These are phyloP conservation scores for Pythium phragmitis DNA, from an alignment of 352 stramenopile species.

Conservation along the genomic window DNA sequence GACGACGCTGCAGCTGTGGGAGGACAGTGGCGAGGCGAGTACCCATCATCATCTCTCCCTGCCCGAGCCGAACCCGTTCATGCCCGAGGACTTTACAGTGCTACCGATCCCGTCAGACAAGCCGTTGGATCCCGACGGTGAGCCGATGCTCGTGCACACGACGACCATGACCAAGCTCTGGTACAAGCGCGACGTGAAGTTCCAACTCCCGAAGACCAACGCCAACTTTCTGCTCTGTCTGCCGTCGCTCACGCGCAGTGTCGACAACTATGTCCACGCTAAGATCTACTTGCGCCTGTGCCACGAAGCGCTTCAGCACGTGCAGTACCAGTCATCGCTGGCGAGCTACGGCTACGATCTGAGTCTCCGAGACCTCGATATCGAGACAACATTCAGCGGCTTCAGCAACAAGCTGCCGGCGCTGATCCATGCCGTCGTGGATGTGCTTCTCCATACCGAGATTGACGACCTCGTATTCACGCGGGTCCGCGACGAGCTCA, in stretches of 20 bases:
- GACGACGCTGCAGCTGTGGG: conserved; percentile 31
- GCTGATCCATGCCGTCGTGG: conserved; percentile 51
- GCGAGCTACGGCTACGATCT: conserved; percentile 60
- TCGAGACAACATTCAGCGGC: conserved; percentile 64
- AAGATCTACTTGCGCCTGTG: conserved; percentile 71
- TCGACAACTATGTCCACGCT: conserved; percentile 50
- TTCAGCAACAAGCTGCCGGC: conserved; percentile 69
- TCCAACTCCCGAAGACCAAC: conserved; percentile 66
- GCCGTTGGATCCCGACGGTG: conserved; percentile 21
- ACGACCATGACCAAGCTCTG: conserved; percentile 56
- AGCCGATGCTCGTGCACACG: conserved; percentile 33
- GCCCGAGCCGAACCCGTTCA: conserved; percentile 59
- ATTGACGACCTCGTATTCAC: conserved; percentile 41
- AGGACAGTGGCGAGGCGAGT: not conserved
- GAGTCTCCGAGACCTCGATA: conserved; percentile 55
- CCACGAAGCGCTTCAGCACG: conserved; percentile 64
- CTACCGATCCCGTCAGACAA: conserved; percentile 25
- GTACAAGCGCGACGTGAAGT: conserved; percentile 69
- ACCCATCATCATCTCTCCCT: conserved; percentile 7
- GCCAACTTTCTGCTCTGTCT: conserved; percentile 65
- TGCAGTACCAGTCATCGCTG: conserved; percentile 58
- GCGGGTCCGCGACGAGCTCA: conserved; percentile 55
- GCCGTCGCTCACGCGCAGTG: conserved; percentile 41
- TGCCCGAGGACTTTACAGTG: conserved; percentile 60
- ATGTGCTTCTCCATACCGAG: conserved; percentile 36